A percentile compares a stretch with the other conserved stretches of the same genome.
These are phyloP conservation scores for Gossypium australe DNA, from an alignment of 345 rosid species.

Conservation along the genomic window DNA sequence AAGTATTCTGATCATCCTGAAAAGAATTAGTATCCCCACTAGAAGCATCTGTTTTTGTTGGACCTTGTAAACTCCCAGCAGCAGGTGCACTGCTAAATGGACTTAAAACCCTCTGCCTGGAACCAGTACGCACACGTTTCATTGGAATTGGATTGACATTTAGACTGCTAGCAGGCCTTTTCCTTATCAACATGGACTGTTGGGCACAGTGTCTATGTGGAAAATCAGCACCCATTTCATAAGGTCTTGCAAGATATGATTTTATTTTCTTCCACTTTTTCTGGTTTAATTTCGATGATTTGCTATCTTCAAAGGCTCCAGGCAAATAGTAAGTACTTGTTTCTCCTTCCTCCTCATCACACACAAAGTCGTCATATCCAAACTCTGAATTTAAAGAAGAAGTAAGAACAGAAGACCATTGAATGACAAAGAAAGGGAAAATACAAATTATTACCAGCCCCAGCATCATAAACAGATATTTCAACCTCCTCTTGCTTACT, in stretches of 20 bases:
- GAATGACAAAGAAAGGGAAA: slow-evolving; percentile 4
- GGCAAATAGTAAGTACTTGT: slow-evolving; percentile 63
- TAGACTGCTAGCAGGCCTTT: slow-evolving; percentile 60
- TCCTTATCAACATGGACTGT: slow-evolving; percentile 46
- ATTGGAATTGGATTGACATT: slow-evolving; percentile 71
- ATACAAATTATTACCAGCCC: slow-evolving; percentile 47
- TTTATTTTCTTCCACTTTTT: slow-evolving; percentile 49
- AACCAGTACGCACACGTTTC: slow-evolving; percentile 81
- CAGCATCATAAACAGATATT: slow-evolving; percentile 60
- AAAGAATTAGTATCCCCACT: slow-evolving; percentile 95
- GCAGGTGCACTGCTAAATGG: slow-evolving; percentile 57
- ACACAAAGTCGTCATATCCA: slow-evolving; percentile 48
- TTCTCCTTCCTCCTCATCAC: slow-evolving; percentile 89
- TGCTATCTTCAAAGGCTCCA: slow-evolving; percentile 56
- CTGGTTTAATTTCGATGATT: slow-evolving; percentile 47
- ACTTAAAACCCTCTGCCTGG: slow-evolving; percentile 69
- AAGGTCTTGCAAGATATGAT: slow-evolving; percentile 23
- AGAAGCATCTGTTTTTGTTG: slow-evolving; percentile 73
- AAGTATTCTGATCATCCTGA: slow-evolving; percentile 87
- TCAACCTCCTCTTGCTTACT: slow-evolving; percentile 85
- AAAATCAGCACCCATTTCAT: slow-evolving; percentile 42
- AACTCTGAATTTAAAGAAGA: slow-evolving; percentile 42
- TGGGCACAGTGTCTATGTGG: slow-evolving; percentile 47
- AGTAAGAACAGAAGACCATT: slow-evolving; percentile 12
- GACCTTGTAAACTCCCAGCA: slow-evolving; percentile 41